Percentiles rank a stretch among this genome's conserved stretches.
phyloP scores from a whole-genome alignment of 805 yeast species.

The Pichia nanzhaoensis region DNA sequence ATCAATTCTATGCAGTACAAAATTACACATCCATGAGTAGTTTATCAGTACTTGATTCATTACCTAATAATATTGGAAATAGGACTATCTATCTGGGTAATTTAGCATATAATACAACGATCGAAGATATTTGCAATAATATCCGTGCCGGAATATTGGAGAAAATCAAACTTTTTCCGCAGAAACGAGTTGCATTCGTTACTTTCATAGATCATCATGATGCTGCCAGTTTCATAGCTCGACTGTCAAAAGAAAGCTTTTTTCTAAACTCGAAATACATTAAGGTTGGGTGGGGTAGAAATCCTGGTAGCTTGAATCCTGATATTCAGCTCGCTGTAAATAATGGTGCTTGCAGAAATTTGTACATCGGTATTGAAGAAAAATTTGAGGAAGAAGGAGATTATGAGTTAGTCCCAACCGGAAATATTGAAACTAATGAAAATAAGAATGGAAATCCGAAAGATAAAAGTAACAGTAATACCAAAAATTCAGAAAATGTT shows the following conservation, averaged over 20 bases:
- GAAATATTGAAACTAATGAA: not conserved
- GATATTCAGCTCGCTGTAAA: conserved; percentile 51
- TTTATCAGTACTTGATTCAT: not conserved
- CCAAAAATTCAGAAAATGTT: not conserved
- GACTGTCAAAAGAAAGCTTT: conserved; percentile 43
- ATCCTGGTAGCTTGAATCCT: conserved; percentile 55
- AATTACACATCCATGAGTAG: not conserved
- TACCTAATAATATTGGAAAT: conserved; percentile 35
- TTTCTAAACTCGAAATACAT: conserved; percentile 55
- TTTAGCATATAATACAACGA: conserved; percentile 54
- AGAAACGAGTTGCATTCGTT: conserved; percentile 56
- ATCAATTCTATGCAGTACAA: not conserved
- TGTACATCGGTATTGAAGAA: conserved; percentile 58
- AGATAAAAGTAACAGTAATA: conserved; percentile 13
- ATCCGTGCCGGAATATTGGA: conserved; percentile 76
- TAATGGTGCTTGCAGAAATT: conserved; percentile 72
- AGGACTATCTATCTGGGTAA: conserved; percentile 67
- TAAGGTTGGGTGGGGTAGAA: conserved; percentile 68
- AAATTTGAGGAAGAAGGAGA: conserved; percentile 30
- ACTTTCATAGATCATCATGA: conserved; percentile 60
- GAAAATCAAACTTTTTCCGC: conserved; percentile 41
- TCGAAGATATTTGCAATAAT: conserved; percentile 69
- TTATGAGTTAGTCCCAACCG: conserved; percentile 17
- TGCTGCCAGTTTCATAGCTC: conserved; percentile 61
- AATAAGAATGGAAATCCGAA: conserved; percentile 3